Percentiles rank a stretch among this genome's conserved stretches.
Conservation (phyloP, 768 basidiomycete genomes). For the Agrocybe praecox region DNA sequence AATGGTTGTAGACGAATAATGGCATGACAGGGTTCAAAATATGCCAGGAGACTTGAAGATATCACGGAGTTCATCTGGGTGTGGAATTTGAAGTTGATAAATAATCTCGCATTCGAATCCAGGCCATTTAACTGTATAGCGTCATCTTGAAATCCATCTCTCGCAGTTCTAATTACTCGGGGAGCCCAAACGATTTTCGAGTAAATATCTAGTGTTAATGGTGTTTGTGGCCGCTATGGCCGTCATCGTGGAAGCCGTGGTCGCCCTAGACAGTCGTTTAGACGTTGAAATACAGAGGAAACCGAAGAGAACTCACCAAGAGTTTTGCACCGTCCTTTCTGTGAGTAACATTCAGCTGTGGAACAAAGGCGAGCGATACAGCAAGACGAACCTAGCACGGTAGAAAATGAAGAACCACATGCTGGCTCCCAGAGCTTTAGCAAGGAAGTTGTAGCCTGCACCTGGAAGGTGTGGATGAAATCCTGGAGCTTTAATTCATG, state of each 20-base stretch:
- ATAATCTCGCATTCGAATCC: no score
- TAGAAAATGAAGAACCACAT: slow-evolving; percentile 99
- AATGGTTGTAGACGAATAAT: no score
- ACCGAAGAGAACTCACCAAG: slow-evolving; percentile 47
- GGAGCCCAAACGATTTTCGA: neutral
- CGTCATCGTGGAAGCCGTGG: slow-evolving; percentile 45
- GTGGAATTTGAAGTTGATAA: no score
- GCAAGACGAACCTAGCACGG: slow-evolving; percentile 73
- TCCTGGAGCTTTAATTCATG: slow-evolving; percentile 56
- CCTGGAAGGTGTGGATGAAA: slow-evolving; percentile 90
- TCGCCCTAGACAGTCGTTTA: slow-evolving; percentile 42
- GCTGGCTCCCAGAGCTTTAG: slow-evolving; percentile 84
- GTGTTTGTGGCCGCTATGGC: slow-evolving; percentile 32
- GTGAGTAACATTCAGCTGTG: neutral
- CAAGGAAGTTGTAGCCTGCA: slow-evolving; percentile 72
- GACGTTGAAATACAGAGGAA: neutral
- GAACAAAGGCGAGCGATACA: slow-evolving; percentile 2
- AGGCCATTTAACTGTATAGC: no score
- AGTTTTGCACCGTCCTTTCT: slow-evolving; percentile 81
- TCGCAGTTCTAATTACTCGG: neutral
- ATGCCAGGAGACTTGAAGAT: no score
- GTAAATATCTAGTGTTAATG: slow-evolving; percentile 32
- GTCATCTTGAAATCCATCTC: neutral
- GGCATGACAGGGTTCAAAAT: no score
- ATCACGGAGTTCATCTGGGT: no score